Evolutionary conservation across 108 stramenopile species (phyloP).

Genomic region (Cylindrotheca closterium): DNA sequence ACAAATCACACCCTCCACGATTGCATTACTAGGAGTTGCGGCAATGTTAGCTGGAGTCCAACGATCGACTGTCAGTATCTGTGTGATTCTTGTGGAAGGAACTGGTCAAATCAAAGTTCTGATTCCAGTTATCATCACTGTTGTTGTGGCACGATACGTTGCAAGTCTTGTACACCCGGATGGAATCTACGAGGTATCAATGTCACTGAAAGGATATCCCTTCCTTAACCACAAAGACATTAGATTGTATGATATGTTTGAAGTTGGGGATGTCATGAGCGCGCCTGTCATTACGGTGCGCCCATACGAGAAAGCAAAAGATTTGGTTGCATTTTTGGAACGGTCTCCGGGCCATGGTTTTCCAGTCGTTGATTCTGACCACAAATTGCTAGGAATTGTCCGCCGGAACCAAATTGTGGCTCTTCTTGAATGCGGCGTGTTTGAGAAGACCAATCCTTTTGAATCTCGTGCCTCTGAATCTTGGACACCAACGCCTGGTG

Average conservation of each 20-base stretch:
- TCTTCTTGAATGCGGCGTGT: constrained; percentile 48
- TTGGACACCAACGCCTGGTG: constrained; percentile 10
- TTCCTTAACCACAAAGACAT: constrained; percentile 43
- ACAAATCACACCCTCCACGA: constrained; percentile 30
- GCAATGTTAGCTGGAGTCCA: constrained; percentile 62
- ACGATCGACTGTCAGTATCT: constrained; percentile 51
- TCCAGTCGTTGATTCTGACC: constrained; percentile 57
- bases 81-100: constrained; percentile 68
- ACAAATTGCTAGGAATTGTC: constrained; percentile 44
- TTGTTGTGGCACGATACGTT: constrained; percentile 40
- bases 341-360: constrained; percentile 40
- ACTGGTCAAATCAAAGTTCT: constrained; percentile 57
- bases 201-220: constrained; percentile 39
- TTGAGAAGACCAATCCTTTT: constrained; percentile 20
- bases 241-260: constrained; percentile 24
- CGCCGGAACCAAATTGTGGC: constrained; percentile 54
- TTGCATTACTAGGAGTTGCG: constrained; percentile 59
- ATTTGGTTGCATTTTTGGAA: constrained; percentile 36
- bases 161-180: constrained; percentile 19
- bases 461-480: neutral
- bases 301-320: constrained; percentile 28
- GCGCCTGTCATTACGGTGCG: constrained; percentile 27
- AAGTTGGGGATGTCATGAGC: constrained; percentile 58
- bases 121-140: constrained; percentile 54
- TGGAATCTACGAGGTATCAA: constrained; percentile 43